Base-by-base conservation (phyloP, 202 grass and related monocot species). In the Carex sylvatica region DNA sequence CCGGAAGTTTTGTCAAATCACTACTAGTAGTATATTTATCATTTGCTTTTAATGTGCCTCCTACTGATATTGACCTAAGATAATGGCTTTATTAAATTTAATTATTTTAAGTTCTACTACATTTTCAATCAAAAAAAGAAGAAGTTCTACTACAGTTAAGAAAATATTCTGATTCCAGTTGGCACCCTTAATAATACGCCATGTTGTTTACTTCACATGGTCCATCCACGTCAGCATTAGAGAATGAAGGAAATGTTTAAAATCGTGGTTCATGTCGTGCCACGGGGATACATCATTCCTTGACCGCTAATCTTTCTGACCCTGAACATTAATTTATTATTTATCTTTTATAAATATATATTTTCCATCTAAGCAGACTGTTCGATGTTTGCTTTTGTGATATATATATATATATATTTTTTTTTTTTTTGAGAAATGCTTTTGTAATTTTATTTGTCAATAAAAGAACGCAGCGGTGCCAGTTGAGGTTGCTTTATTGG, bases 81-180 rank as follows among this genome's bases (percentile, higher is more conserved):
- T 65, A 15, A 65, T 31, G 24, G 24, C 11, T 65, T 65, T 19
- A 61, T 61, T 30, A 31, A 5, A 69, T 10, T 9, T 46, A 46
- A 74, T 74, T 3, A 30, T 16, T 11, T 14, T 11, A 28, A 28
- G 28, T 28, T 28, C 28, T 28, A 28, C 0, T 28, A 28, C 28
- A 28, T 28, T 28, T n/a, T n/a, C n/a, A n/a, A n/a, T n/a, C n/a
- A n/a, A n/a, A n/a, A n/a, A n/a, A n/a, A n/a, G n/a, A n/a, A n/a
- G 1, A 33, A 42, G 15, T 10, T 38, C 0, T 6, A 15, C 12
- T 44, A 42, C 9, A 28, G 15, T 28, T 15, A 5, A 6, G 4
- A 11, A 76, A 58, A 58, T 76, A 76, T 76, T 24, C 56, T 3
- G 26, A 36, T 76, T 76, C 56, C 51, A 76, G 72, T 35, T 76